Evolutionary conservation across 192 early-diverging fungal genomes (phyloP), one percentile per base, ranked within the genome.

Genomic region (Backusella australiensis): DNA sequence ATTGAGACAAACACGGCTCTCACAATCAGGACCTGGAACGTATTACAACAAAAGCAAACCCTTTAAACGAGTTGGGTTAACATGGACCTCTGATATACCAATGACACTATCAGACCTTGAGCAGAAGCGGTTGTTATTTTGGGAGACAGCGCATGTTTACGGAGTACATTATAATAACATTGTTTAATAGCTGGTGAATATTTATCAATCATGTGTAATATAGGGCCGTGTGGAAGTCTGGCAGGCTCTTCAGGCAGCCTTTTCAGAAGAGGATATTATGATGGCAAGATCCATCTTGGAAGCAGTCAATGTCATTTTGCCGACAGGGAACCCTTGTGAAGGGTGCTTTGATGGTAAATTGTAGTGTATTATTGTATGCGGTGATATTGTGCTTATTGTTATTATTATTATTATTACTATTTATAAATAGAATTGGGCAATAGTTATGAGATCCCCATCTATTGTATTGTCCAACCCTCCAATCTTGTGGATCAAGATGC

Each of bases 111-210:
- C 26, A n/a, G 67, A 85, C 53, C 80, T 93, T 23, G 77, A 88
- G 36, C 78, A 77, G 41, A 85, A 91, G 72, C 83, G 91, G 34
- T 69, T 84, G 12, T 87, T 88, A 34, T 94, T 93, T 76, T 94
- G 93, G 93, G 92, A 94, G 38, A 93, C 93, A 26, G 88, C 88
- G 36, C 88, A 92, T 29, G 83, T 78, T 14, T 94, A 93, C 46
- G 93, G 90, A 75, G 89, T 90, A 86, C 56, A 14, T 63, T 63
- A 63, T 63, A 11, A 63, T 29, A 26, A 0, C 14, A 39, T 39
- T 44, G 14, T 63, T 63, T 29, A 63, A 63, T 63, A 63, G 21
- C 4, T 63, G 46, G 46, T 21, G 23, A 63, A 26, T 29, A 44
- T 19, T 39, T 39, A 39, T 9, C 6, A 9, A 44, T 44, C 12